Base-by-base conservation (phyloP, 2,329 filamentous ascomycete genomes). In the Fusarium compactum region DNA sequence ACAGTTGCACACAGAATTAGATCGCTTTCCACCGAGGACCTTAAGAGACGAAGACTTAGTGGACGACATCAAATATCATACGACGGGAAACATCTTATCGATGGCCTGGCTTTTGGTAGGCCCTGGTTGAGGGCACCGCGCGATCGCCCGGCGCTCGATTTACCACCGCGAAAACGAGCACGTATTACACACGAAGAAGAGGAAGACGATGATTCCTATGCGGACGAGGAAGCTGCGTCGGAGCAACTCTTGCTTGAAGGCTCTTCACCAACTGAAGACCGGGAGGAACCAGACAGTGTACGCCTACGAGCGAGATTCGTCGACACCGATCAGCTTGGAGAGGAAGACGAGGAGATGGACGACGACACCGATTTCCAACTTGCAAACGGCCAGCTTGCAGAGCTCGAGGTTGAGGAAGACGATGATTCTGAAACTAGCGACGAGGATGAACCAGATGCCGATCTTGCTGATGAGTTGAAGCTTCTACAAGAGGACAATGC, bases 31-130 rank as follows among this genome's bases (percentile, higher is more conserved):
- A 90, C 88, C 25, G 87, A 90, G 45, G 95, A 98, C 77, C 80
- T 96, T 11, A 89, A 90, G 74, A 87, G 90, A 50, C 87, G 94
- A 71, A 88, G 89, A 57, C 81, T 97, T 14, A 90, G 89, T 61
- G 95, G 95, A 27, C 89, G 95, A 50, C 85, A 92, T 69, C 95
- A 98, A 79, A 97, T 98, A 56, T 90, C 92, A 1, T 75, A 82
- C 3, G 92, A 93, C 78, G 95, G 95, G 6, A 91, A 86, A 71
- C 94, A 95, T 77, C 85, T 98, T 8, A 86, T 96, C 14, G 95
- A 98, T 77, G 95, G 95, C 6, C 84, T 97, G 22, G 88, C 94
- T 0, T 97, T 95, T 78, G 95, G 95, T 5, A 87, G 91, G 64
- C 90, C 91, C 2, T 89, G 89, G 76, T 81, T 95, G 11, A 87